These are phyloP conservation scores for Condylostoma magnum DNA, from an alignment of 169 alveolate genomes.

Conservation along the genomic window DNA sequence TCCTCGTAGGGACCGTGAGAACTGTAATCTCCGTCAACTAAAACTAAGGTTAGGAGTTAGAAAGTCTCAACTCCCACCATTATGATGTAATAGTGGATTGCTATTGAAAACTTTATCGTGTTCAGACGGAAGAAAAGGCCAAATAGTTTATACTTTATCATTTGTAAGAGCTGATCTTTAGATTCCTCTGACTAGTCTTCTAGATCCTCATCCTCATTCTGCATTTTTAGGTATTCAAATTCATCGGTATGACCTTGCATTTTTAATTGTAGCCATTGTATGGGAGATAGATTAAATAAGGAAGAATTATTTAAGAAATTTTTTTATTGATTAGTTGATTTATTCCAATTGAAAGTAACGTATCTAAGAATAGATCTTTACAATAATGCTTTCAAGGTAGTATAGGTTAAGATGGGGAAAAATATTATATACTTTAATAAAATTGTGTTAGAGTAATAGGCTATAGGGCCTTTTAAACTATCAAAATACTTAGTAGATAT, in stretches of 20 bases:
- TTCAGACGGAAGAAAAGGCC: conserved; percentile 8
- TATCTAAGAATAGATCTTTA: no score
- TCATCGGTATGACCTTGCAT: conserved; percentile 28
- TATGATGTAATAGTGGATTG: conserved; percentile 19
- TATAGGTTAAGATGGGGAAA: no score
- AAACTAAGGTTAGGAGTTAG: conserved; percentile 7
- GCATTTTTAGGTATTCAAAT: conserved; percentile 2
- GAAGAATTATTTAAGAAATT: no score
- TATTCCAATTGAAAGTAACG: no score
- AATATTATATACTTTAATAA: no score
- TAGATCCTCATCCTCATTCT: conserved; percentile 5
- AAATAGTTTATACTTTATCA: neutral
- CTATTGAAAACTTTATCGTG: conserved; percentile 7
- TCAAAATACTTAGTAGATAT: no score
- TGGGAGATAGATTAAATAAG: no score
- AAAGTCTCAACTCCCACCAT: conserved; percentile 14
- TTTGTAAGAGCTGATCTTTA: conserved; percentile 12
- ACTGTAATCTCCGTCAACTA: conserved; percentile 7
- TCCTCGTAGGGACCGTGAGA: conserved; percentile 15
- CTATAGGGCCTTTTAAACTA: no score
- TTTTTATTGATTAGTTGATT: no score
- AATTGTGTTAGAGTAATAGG: no score
- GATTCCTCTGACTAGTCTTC: neutral
- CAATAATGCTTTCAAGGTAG: no score
- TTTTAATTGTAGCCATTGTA: no score